A percentile compares a stretch with the other conserved stretches of the same genome.
These are phyloP conservation scores for Pichia sp. DNA, from an alignment of 1,139 yeast genomes.

Conservation along the genomic window DNA sequence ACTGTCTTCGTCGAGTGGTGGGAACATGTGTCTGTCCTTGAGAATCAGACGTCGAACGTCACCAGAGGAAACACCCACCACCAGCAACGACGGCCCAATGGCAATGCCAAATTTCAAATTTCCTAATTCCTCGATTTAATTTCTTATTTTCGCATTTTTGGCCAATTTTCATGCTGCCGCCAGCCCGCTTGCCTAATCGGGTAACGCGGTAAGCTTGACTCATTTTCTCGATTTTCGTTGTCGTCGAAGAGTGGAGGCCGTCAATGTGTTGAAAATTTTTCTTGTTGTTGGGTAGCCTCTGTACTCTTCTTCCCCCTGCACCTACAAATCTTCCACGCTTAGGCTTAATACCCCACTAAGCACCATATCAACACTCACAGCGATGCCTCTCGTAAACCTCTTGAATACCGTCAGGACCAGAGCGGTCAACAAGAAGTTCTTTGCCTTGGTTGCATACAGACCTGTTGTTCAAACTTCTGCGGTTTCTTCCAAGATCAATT, in stretches of 20 bases:
- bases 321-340: too few species aligned
- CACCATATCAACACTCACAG: background rate
- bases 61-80: too few species aligned
- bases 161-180: too few species aligned
- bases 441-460: conserved; percentile 16
- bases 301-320: background rate
- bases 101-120: too few species aligned
- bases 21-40: too few species aligned
- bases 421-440: conserved; percentile 8
- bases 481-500: background rate
- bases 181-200: conserved; percentile 15
- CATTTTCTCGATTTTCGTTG: conserved; percentile 4
- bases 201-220: conserved; percentile 21
- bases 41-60: too few species aligned
- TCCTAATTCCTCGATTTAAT: too few species aligned
- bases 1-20: background rate
- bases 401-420: conserved; percentile 8
- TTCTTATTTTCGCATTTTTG: too few species aligned
- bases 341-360: too few species aligned
- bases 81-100: too few species aligned
- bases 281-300: too few species aligned
- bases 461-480: background rate
- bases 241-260: background rate
- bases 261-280: conserved; percentile 9
- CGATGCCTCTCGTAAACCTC: conserved; percentile 16